A percentile compares a stretch with the other conserved stretches of the same genome.
These are phyloP conservation scores for Rubroboletus satanas DNA, from an alignment of 768 basidiomycete species.

Conservation along the genomic window DNA sequence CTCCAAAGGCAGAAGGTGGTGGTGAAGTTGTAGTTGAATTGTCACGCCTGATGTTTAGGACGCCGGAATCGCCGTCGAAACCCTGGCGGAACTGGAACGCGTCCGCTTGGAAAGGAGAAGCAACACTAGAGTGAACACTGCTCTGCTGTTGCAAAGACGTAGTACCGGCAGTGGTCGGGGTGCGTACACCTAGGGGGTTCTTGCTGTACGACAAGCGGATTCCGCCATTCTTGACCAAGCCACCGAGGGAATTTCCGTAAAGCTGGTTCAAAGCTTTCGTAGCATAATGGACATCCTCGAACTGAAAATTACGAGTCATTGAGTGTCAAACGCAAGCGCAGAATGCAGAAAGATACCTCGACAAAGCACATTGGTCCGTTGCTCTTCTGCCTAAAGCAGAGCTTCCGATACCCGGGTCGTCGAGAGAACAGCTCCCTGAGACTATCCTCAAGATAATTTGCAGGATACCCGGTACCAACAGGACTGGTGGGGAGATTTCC, in stretches of 20 bases:
- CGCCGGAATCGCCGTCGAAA: constrained; percentile 23
- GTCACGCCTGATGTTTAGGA: constrained; percentile 24
- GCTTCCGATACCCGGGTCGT: constrained; percentile 82
- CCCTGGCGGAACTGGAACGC: constrained; percentile 30
- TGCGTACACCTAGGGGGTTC: constrained; percentile 93
- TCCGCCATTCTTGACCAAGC: constrained; percentile 91
- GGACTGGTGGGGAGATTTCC: constrained; percentile 89
- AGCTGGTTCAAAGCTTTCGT: constrained; percentile 85
- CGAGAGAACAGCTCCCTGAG: constrained; percentile 77
- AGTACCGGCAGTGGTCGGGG: constrained; percentile 55
- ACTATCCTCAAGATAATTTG: constrained; percentile 82
- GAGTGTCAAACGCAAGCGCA: not conserved
- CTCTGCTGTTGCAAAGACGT: constrained; percentile 28
- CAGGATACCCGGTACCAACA: constrained; percentile 64
- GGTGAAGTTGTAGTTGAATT: constrained; percentile 23
- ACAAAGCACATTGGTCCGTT: constrained; percentile 99
- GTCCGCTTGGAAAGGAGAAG: constrained; percentile 30
- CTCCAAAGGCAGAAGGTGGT: constrained; percentile 22
- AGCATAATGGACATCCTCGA: constrained; percentile 84
- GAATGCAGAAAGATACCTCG: constrained; percentile 54
- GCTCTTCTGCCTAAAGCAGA: constrained; percentile 93
- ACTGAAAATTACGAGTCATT: constrained; percentile 43
- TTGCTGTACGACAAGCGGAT: constrained; percentile 97
- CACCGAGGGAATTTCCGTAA: constrained; percentile 87
- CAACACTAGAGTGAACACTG: constrained; percentile 14